phyloP scores from a whole-genome alignment of 345 rosid genomes.

The Eucalyptus regnans region DNA sequence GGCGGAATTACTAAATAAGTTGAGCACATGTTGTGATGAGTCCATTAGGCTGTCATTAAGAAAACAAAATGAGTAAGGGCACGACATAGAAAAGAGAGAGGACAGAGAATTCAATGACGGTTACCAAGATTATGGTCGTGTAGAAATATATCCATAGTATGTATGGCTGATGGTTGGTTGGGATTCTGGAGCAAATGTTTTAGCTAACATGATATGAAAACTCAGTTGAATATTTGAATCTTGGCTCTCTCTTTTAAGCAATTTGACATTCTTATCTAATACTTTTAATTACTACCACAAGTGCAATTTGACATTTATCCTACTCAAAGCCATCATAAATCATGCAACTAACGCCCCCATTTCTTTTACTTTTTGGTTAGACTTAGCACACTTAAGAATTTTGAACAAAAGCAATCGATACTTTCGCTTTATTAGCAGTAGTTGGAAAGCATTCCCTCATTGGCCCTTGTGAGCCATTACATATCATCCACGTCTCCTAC shows the following conservation, averaged over 20 bases:
- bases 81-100: background rate
- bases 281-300: background rate
- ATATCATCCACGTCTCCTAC: background rate
- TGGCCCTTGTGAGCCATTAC: background rate
- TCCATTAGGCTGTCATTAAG: background rate
- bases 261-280: background rate
- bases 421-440: background rate
- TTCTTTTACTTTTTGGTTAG: background rate
- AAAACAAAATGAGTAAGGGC: background rate
- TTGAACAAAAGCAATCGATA: background rate
- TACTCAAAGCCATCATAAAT: background rate
- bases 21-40: background rate
- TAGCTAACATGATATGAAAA: too few species aligned
- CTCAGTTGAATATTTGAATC: background rate
- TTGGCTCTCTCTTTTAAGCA: background rate
- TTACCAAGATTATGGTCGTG: background rate
- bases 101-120: background rate
- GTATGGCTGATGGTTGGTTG: rapidly evolving
- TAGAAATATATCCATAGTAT: too few species aligned
- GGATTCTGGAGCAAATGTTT: background rate
- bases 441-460: background rate
- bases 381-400: background rate
- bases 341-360: background rate
- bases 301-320: background rate
- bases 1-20: background rate